A percentile compares a stretch with the other conserved stretches of the same genome.
Conservation (phyloP, 2,329 filamentous ascomycete genomes). For the Colletotrichum lini region DNA sequence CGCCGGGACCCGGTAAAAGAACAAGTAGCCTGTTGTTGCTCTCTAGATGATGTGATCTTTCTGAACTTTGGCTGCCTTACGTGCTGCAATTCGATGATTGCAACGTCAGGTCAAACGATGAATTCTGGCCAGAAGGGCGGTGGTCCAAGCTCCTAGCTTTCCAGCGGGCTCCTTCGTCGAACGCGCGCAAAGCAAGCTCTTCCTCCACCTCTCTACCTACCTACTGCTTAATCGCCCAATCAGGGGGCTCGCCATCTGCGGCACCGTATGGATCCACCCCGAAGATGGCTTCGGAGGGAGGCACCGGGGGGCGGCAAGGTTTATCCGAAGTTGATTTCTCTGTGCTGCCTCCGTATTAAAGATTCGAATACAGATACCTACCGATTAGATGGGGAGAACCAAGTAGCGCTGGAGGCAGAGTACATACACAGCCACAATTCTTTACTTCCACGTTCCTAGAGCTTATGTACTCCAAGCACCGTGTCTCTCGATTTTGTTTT, state of each 20-base stretch:
- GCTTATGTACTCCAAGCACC: neutral
- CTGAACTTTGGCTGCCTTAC: neutral
- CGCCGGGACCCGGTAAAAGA: neutral
- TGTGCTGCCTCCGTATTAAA: conserved; percentile 5
- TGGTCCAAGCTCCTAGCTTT: conserved; percentile 22
- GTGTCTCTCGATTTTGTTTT: neutral
- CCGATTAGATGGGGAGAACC: neutral
- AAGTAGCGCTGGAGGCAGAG: neutral
- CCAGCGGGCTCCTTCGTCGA: neutral
- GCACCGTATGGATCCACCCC: neutral
- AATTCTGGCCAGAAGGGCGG: conserved; percentile 15
- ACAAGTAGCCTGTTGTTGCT: conserved; percentile 13
- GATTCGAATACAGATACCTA: neutral
- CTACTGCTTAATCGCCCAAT: neutral
- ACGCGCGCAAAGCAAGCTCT: neutral
- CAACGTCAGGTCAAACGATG: conserved; percentile 12
- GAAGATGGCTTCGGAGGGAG: conserved; percentile 18
- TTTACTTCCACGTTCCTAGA: conserved; percentile 1
- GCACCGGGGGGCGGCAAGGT: conserved; percentile 13
- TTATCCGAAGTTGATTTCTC: conserved; percentile 28
- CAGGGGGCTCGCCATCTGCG: neutral
- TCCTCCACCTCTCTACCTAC: too few relatives aligned
- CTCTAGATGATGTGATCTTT: conserved; percentile 2
- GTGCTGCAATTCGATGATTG: neutral
- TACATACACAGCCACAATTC: conserved; percentile 11